Evolutionary conservation across 352 stramenopile species (phyloP), one percentile per base, ranked within the genome.

Genomic region (Phytophthora citricola): DNA sequence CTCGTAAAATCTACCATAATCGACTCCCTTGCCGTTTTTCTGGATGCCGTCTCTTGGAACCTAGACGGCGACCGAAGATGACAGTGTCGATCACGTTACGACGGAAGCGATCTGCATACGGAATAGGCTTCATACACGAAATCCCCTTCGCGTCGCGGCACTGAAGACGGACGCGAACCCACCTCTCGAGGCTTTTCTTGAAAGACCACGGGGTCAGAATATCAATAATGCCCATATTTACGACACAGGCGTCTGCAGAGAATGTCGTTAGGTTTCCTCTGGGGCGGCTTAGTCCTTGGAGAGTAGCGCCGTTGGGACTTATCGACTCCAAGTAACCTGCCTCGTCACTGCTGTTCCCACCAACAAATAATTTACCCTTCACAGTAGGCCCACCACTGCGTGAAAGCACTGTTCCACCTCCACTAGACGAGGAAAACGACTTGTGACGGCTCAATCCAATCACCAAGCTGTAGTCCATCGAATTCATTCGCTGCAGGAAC

Each of bases 171-270:
- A 95, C 82, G 6, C 88, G 86, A 24, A 95, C 66, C 85, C 85
- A 95, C 50, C 90, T 83, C 73, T 99, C 96, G 9, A 97, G 50
- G 32, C 88, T 92, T 66, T 99, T 99, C 36, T 94, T 87, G 9
- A 96, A 78, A 27, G 92, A 98, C 90, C 97, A 99, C 22, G 95
- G 94, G 24, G 97, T 97, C 49, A 99, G 76, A 78, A 99, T 98
- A 75, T 99, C 96, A 75, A 99, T 98, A 55, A 99, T 98, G 14
- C 96, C 96, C 89, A 99, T 98, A 66, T 97, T 98, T 54, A 95
- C 88, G 26, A 96, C 88, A 17, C 79, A 91, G 1, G 85, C 86
- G 38, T 93, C 85, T 4, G 72, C 75, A 29, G 80, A 80, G 32
- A 93, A 81, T 14, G 84, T 61, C 17, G 81, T 68, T 14, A 57